These are phyloP conservation scores for Fusarium sp. DNA, from an alignment of 2,329 filamentous ascomycete genomes.

Conservation along the genomic window DNA sequence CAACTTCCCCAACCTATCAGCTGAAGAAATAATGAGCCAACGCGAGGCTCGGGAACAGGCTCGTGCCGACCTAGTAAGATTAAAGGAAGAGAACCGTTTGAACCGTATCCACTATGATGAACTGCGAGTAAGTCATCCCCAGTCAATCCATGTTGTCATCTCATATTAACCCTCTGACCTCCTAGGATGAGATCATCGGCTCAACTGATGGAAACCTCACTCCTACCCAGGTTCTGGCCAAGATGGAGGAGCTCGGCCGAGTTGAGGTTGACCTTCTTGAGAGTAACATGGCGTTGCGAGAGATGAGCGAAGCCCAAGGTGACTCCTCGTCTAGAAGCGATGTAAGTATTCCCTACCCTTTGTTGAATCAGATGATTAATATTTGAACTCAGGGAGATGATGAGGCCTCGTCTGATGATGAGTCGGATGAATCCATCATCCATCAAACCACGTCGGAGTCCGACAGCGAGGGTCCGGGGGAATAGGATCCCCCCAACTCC, in stretches of 20 bases:
- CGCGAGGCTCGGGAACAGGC: background rate
- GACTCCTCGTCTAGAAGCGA: background rate
- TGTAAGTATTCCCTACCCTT: background rate
- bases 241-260: accelerated
- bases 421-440: accelerated
- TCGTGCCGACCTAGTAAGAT: background rate
- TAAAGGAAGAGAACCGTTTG: background rate
- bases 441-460: background rate
- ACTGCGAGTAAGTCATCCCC: background rate
- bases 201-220: accelerated
- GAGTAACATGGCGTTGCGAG: background rate
- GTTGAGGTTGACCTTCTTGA: accelerated
- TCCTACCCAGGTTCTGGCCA: accelerated
- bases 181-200: background rate
- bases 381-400: background rate
- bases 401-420: background rate
- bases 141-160: background rate
- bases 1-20: background rate
- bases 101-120: background rate
- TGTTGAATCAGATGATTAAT: background rate
- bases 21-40: background rate
- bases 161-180: background rate
- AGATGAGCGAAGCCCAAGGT: background rate
- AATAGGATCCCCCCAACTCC: background rate
- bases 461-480: background rate